phyloP scores from a whole-genome alignment of 805 yeast species.

The Kodamaea fukazawae region DNA sequence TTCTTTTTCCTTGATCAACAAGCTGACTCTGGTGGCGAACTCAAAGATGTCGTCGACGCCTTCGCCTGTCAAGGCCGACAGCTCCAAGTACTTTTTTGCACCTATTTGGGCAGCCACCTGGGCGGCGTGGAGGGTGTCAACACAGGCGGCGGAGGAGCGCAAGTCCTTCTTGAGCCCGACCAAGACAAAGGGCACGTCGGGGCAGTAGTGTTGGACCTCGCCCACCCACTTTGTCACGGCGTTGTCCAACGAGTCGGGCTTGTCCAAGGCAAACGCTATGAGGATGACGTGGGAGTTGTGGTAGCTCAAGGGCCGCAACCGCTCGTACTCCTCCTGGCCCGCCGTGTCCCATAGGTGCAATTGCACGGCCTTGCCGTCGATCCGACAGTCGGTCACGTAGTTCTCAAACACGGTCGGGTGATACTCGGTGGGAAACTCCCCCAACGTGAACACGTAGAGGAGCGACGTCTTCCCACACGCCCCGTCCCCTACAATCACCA shows the following conservation, averaged over 20 bases:
- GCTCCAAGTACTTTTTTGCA: slow-evolving; percentile 79
- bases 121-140: slow-evolving; percentile 60
- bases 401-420: slow-evolving; percentile 95
- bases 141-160: slow-evolving; percentile 50
- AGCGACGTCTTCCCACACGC: slow-evolving; percentile 93
- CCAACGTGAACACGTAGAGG: slow-evolving; percentile 86
- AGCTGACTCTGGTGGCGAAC: slow-evolving; percentile 80
- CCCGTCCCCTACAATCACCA: slow-evolving; percentile 93
- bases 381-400: slow-evolving; percentile 90
- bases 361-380: slow-evolving; percentile 89
- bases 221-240: slow-evolving; percentile 85
- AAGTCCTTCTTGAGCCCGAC: slow-evolving; percentile 87
- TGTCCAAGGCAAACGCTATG: slow-evolving; percentile 82
- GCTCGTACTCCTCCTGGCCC: slow-evolving; percentile 93
- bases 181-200: slow-evolving; percentile 70
- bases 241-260: slow-evolving; percentile 79
- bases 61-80: slow-evolving; percentile 90
- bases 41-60: slow-evolving; percentile 95
- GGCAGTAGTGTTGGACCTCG: slow-evolving; percentile 79
- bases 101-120: slow-evolving; percentile 74
- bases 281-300: slow-evolving; percentile 82
- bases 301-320: slow-evolving; percentile 84
- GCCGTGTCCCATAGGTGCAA: slow-evolving; percentile 95
- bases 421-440: slow-evolving; percentile 88
- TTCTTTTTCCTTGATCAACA: slow-evolving; percentile 41